A percentile compares a stretch with the other conserved stretches of the same genome.
phyloP scores from a whole-genome alignment of 2,329 filamentous ascomycete species.

The Diaporthe humulicola region DNA sequence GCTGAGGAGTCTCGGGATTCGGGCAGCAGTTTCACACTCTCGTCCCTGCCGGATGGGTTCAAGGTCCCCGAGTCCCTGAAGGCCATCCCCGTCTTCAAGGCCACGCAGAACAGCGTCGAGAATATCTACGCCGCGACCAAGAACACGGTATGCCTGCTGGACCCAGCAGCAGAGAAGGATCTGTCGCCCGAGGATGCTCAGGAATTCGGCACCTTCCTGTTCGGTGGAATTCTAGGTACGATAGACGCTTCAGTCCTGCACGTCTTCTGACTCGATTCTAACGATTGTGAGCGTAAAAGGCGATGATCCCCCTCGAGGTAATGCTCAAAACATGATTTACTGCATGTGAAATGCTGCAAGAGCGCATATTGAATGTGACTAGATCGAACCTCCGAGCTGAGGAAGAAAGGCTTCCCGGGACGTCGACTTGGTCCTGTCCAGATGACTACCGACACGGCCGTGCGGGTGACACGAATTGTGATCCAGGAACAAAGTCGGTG shows the following conservation, averaged over 20 bases:
- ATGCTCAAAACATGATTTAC: conserved; percentile 45
- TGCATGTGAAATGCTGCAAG: neutral
- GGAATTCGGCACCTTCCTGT: conserved; percentile 90
- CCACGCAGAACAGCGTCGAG: conserved; percentile 85
- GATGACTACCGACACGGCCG: conserved; percentile 98
- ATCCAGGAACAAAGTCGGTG: conserved; percentile 83
- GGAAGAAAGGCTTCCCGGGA: conserved; percentile 92
- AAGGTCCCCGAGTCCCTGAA: conserved; percentile 72
- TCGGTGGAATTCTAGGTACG: conserved; percentile 93
- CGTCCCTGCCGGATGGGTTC: conserved; percentile 80
- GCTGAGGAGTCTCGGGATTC: conserved; percentile 81
- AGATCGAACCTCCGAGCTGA: conserved; percentile 96
- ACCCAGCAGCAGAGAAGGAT: conserved; percentile 86
- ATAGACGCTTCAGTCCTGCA: conserved; percentile 34
- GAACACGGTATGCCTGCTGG: conserved; percentile 86
- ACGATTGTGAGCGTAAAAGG: conserved; percentile 62
- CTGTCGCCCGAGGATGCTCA: conserved; percentile 86
- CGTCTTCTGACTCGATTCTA: conserved; percentile 16
- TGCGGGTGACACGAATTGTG: conserved; percentile 91
- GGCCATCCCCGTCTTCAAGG: conserved; percentile 72
- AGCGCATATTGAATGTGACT: conserved; percentile 38
- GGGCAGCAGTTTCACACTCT: conserved; percentile 81
- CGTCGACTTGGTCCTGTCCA: conserved; percentile 91
- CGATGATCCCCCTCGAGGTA: conserved; percentile 93
- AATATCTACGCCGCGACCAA: conserved; percentile 82